Evolutionary conservation across 148 eudicot species (phyloP).

Genomic region (Euryodendron excelsum): DNA sequence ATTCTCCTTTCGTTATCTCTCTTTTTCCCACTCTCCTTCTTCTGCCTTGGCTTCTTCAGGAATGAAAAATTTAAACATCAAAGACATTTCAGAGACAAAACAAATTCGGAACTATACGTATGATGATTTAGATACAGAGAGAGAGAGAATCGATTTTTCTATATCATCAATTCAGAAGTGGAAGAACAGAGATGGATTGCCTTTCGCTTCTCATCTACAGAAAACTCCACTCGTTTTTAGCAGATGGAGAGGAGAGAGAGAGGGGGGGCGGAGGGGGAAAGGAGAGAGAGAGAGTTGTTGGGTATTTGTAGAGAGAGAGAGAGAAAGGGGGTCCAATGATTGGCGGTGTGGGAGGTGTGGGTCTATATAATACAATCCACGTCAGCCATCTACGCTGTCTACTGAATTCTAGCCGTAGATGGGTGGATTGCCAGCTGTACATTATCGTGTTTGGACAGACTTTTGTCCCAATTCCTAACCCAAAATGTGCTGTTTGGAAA

Average conservation of each 20-base stretch:
- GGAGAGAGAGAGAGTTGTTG: background rate
- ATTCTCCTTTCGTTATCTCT: conserved; percentile 50
- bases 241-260: background rate
- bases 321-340: too few species aligned
- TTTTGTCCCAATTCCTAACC: too few species aligned
- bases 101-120: background rate
- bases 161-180: background rate
- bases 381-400: conserved; percentile 7
- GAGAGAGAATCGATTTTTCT: conserved; percentile 3
- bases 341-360: background rate
- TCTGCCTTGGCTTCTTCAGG: conserved; percentile 47
- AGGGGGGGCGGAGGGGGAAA: too few species aligned
- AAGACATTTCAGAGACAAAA: conserved; percentile 36
- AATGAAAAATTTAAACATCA: conserved; percentile 30
- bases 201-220: background rate
- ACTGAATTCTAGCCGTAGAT: background rate
- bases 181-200: background rate
- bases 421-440: conserved; percentile 7
- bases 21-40: conserved; percentile 73
- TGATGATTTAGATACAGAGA: background rate
- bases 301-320: too few species aligned
- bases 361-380: background rate
- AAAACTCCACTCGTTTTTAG: background rate
- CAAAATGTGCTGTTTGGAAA: background rate
- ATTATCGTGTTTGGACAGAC: too few species aligned